Percentiles rank a stretch among this genome's conserved stretches.
phyloP scores from a whole-genome alignment of 345 rosid genomes.

The Boechera stricta region DNA sequence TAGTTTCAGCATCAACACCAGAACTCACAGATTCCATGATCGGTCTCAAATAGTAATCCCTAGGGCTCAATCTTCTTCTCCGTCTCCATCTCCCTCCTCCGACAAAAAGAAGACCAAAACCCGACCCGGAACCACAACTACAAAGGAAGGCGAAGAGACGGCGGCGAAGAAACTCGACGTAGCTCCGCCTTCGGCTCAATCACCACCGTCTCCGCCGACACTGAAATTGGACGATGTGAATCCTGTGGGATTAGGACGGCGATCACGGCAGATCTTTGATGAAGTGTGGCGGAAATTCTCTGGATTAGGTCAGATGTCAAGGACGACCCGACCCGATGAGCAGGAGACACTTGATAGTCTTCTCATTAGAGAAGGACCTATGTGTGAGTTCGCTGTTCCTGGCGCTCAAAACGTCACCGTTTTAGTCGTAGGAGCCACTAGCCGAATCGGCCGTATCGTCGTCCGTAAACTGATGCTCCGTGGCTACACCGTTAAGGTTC shows the following conservation, averaged over 20 bases:
- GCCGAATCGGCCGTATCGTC: slow-evolving; percentile 91
- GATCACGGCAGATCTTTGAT: slow-evolving; percentile 86
- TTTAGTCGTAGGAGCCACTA: slow-evolving; percentile 90
- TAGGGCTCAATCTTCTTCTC: slow-evolving; percentile 49
- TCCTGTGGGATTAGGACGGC: slow-evolving; percentile 87
- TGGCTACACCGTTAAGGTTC: slow-evolving; percentile 88
- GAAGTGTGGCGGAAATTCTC: slow-evolving; percentile 98
- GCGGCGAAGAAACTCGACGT: slow-evolving; percentile 27
- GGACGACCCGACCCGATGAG: slow-evolving; percentile 77
- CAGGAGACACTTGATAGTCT: slow-evolving; percentile 65
- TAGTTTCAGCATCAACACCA: slow-evolving; percentile 42
- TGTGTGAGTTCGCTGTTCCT: slow-evolving; percentile 92
- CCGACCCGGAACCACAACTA: slow-evolving; percentile 32
- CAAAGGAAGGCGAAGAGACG: slow-evolving; percentile 39
- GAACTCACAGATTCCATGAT: slow-evolving; percentile 36
- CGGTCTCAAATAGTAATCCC: slow-evolving; percentile 46
- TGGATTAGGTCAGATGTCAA: slow-evolving; percentile 89
- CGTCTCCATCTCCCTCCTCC: slow-evolving; percentile 40
- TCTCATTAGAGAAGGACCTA: slow-evolving; percentile 85
- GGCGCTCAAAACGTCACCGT: slow-evolving; percentile 94
- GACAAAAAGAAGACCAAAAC: slow-evolving; percentile 36
- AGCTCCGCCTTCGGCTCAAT: slow-evolving; percentile 21
- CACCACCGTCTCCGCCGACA: slow-evolving; percentile 44
- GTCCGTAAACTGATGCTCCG: slow-evolving; percentile 97
- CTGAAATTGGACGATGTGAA: slow-evolving; percentile 81